Evolutionary conservation across 495 filamentous ascomycete species (phyloP).

Genomic region (Bombardia bombarda): DNA sequence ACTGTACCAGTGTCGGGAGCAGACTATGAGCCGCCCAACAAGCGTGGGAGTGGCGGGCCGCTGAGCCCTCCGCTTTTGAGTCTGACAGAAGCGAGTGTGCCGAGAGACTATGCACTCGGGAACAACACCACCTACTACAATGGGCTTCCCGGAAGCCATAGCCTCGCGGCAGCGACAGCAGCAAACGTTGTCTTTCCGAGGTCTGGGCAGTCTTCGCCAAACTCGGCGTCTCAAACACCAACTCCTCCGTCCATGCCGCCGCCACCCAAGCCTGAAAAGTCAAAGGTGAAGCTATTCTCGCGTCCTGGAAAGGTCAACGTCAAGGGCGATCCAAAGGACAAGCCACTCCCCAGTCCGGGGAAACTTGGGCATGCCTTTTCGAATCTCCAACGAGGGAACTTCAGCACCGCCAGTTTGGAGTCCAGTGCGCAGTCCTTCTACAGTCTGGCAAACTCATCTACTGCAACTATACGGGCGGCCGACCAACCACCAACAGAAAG

Average conservation of each 20-base stretch:
- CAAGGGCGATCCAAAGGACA: slow-evolving; percentile 62
- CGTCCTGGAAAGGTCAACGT: slow-evolving; percentile 71
- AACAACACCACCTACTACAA: slow-evolving; percentile 56
- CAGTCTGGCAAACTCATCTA: slow-evolving; percentile 72
- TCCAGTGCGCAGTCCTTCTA: slow-evolving; percentile 68
- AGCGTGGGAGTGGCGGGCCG: slow-evolving; percentile 37
- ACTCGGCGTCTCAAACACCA: slow-evolving; percentile 22
- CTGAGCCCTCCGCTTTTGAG: slow-evolving; percentile 51
- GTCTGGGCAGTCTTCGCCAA: slow-evolving; percentile 44
- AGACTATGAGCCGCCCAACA: slow-evolving; percentile 26
- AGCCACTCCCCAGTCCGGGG: slow-evolving; percentile 69
- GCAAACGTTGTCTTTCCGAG: slow-evolving; percentile 83
- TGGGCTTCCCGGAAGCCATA: slow-evolving; percentile 57
- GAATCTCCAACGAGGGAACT: slow-evolving; percentile 58
- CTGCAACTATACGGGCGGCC: slow-evolving; percentile 59
- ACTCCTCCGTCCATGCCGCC: slow-evolving; percentile 34
- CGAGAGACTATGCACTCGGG: slow-evolving; percentile 45
- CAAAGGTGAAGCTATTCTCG: slow-evolving; percentile 87
- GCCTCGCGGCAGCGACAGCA: slow-evolving; percentile 66
- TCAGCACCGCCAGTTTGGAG: slow-evolving; percentile 73
- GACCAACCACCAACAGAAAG: slow-evolving; percentile 28
- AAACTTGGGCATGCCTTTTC: slow-evolving; percentile 60
- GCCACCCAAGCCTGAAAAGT: slow-evolving; percentile 66
- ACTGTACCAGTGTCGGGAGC: slow-evolving; percentile 46
- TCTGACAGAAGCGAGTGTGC: slow-evolving; percentile 46